Base-by-base conservation (phyloP, 768 basidiomycete species). In the Kwoniella shandongensis region DNA sequence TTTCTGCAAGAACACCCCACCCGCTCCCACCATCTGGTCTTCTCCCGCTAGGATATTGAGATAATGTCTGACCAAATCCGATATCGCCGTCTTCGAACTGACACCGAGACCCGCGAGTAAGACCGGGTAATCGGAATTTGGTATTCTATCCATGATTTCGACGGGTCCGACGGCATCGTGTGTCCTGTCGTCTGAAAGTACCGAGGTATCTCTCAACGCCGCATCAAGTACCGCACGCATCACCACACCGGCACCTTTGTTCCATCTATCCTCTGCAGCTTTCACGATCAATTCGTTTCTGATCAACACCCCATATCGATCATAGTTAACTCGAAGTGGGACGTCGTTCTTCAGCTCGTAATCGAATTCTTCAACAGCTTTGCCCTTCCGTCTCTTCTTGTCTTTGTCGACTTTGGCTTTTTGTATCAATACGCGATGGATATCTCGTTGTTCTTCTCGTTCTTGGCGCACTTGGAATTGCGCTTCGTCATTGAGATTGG, bases 301-400 rank as follows among this genome's bases (percentile, higher is more conserved):
- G 50, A 96, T 84, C 66, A 89, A 86, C 29, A 90, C 80, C 63
- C 88, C 85, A 76, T 92, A 94, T 66, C 84, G 87, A 65, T 91
- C 87, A 71, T 86, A 88, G 78, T 97, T 97, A 45, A 97, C 83
- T 45, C 89, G 84, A 72, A 96, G 88, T 76, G 86, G 85, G 30
- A 89, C 82, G 2, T 80, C 79, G 17, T 88, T 84, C 86, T 91
- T 44, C 5, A 72, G 62, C 11, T 61, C 59, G 51, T 67, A 69
- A 25, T 65, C 63, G 53, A 57, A 62, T 56, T 55, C 56, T 22
- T 66, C 61, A 38, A 22, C 20, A 6, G 11, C 55, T 32, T 51
- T 61, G 44, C 30, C 50, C 42, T 48, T 63, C 27, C 87, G 82
- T 32, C 59, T 67, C 36, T 63, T 69, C 50, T 63, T 63, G 38